Percentiles rank a stretch among this genome's conserved stretches.
Conservation (phyloP, 139 green algal genomes). For the Haematococcus sp. region DNA sequence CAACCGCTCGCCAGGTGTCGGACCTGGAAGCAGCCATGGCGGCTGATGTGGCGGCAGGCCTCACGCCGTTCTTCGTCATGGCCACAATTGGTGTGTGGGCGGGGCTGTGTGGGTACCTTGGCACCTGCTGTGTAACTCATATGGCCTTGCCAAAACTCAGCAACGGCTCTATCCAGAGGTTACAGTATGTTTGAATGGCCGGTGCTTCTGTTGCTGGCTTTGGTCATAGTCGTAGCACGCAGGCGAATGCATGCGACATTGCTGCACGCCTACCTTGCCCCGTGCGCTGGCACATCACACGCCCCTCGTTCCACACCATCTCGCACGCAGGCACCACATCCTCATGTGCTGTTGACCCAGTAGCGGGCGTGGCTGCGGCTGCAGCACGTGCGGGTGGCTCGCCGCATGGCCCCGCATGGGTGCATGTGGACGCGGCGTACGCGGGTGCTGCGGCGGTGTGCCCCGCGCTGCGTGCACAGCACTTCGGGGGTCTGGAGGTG, state of each 20-base stretch:
- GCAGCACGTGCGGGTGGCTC: constrained; percentile 21
- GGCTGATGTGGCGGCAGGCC: constrained; percentile 53
- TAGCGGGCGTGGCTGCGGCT: constrained; percentile 7
- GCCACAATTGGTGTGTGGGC: constrained; percentile 58
- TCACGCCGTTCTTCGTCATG: constrained; percentile 71
- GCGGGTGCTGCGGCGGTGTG: constrained; percentile 61
- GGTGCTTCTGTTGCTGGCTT: no score
- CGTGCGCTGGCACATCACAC: no score
- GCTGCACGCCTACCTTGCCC: no score
- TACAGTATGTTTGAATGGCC: no score
- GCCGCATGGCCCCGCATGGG: constrained; percentile 39
- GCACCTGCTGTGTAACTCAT: constrained; percentile 52
- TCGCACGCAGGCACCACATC: constrained; percentile 14
- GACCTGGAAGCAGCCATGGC: constrained; percentile 45
- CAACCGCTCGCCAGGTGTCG: neutral
- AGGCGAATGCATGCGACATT: no score
- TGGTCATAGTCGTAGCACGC: no score
- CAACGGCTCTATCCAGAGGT: no score
- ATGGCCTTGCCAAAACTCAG: no score
- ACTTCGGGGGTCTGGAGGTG: constrained; percentile 55
- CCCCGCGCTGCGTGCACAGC: constrained; percentile 54
- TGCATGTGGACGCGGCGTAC: constrained; percentile 85
- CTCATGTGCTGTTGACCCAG: constrained; percentile 18
- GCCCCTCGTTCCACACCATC: no score
- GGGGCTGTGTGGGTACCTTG: constrained; percentile 52